phyloP scores from a whole-genome alignment of 2,329 filamentous ascomycete genomes.

The Fusarium caatingaense region DNA sequence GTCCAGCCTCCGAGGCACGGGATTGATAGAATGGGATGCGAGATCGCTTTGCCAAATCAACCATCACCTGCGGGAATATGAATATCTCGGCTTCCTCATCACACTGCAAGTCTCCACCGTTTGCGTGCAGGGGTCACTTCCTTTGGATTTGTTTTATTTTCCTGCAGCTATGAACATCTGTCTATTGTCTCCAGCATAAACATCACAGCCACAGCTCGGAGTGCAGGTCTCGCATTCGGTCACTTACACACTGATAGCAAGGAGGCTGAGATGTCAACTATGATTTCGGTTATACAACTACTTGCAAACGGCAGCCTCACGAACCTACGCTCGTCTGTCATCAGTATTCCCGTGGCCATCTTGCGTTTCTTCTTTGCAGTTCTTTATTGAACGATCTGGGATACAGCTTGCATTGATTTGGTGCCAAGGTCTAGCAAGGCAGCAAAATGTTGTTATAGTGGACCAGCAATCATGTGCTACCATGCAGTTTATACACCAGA shows the following conservation, averaged over 20 bases:
- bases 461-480: constrained; percentile 9
- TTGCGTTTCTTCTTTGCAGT: neutral
- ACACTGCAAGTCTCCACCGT: constrained; percentile 9
- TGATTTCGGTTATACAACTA: neutral
- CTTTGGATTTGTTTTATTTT: constrained; percentile 1
- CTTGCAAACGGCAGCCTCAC: neutral
- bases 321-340: neutral
- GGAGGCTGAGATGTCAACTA: neutral
- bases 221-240: neutral
- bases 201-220: neutral
- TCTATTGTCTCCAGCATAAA: neutral
- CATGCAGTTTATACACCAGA: neutral
- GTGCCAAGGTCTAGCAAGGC: neutral
- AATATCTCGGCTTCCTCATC: constrained; percentile 1
- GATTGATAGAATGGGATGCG: neutral
- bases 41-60: neutral
- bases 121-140: constrained; percentile 13
- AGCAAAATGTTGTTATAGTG: neutral
- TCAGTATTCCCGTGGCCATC: neutral
- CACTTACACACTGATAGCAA: neutral
- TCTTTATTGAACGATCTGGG: neutral
- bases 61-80: neutral
- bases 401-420: neutral
- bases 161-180: constrained; percentile 2
- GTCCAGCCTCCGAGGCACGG: constrained; percentile 28